A percentile compares a stretch with the other conserved stretches of the same genome.
phyloP scores from a whole-genome alignment of 208 protist genomes.

The Porcisia hertigi region DNA sequence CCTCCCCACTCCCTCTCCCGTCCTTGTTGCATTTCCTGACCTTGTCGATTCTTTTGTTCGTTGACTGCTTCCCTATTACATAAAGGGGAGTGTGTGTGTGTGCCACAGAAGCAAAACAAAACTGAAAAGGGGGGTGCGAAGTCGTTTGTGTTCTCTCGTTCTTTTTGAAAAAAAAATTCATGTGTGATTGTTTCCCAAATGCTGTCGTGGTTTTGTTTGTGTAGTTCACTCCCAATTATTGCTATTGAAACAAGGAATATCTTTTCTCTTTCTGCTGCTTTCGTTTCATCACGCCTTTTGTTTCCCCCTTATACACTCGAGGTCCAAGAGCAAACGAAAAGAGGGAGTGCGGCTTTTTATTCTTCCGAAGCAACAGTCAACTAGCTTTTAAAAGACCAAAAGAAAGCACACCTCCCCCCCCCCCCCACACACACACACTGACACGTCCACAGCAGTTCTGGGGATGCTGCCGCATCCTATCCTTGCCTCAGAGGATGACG shows the following conservation, averaged over 20 bases:
- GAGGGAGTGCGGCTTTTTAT: neutral
- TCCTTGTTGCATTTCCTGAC: neutral
- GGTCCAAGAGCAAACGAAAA: neutral
- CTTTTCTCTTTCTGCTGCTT: neutral
- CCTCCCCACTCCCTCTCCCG: neutral
- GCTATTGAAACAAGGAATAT: too few species aligned
- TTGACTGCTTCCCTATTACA: neutral
- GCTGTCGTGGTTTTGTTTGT: neutral
- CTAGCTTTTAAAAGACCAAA: neutral
- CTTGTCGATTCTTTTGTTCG: neutral
- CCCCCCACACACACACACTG: too few species aligned
- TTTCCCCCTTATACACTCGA: too few species aligned
- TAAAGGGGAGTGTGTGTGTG: neutral
- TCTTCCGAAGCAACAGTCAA: neutral
- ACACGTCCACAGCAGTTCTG: neutral
- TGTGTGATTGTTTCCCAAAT: neutral
- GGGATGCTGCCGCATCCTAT: conserved; percentile 84
- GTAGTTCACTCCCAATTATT: neutral
- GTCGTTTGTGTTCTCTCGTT: neutral
- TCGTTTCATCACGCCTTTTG: too few species aligned
- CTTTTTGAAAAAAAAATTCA: neutral
- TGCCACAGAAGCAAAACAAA: neutral
- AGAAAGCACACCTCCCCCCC: neutral
- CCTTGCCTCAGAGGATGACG: conserved; percentile 87
- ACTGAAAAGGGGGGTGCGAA: neutral